Evolutionary conservation across 352 stramenopile genomes (phyloP).

Genomic region (Globisporangium nunn): DNA sequence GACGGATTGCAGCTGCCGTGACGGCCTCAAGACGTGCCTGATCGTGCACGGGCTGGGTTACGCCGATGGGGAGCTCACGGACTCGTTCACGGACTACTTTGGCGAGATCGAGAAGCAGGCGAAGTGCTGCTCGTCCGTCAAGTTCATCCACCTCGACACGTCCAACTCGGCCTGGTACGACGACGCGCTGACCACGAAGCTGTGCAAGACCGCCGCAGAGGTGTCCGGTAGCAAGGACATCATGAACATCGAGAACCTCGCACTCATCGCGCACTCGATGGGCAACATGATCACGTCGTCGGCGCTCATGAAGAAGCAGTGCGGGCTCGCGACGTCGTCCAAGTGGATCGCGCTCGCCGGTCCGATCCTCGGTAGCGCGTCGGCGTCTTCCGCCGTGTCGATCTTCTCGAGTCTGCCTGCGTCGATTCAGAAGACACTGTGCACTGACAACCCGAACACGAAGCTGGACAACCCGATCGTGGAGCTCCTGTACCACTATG

Average conservation of each 20-base stretch:
- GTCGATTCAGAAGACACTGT: constrained; percentile 11
- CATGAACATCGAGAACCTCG: constrained; percentile 17
- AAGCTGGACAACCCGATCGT: constrained; percentile 8
- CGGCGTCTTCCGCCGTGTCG: constrained; percentile 9
- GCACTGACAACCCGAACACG: constrained; percentile 10
- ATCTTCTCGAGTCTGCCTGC: constrained; percentile 13
- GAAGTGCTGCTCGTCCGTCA: constrained; percentile 25
- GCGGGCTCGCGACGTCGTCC: constrained; percentile 16
- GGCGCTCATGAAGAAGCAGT: constrained; percentile 21
- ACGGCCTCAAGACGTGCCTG: constrained; percentile 20
- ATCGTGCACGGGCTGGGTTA: constrained; percentile 24
- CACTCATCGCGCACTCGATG: constrained; percentile 40
- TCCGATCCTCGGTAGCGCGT: constrained; percentile 27
- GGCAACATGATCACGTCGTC: constrained; percentile 30
- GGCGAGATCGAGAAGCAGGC: constrained; percentile 17
- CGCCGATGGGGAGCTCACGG: constrained; percentile 4
- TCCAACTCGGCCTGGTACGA: constrained; percentile 19
- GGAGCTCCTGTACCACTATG: constrained; percentile 8
- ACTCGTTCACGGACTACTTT: constrained; percentile 16
- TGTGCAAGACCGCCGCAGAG: constrained; percentile 15
- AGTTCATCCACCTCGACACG: constrained; percentile 26
- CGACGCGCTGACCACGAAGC: constrained; percentile 11
- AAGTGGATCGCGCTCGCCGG: constrained; percentile 35
- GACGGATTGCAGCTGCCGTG: constrained; percentile 9
- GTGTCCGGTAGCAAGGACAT: constrained; percentile 10